Base-by-base conservation (phyloP, 176 grass and related monocot species). In the Rhipidocladum racemiflorum region DNA sequence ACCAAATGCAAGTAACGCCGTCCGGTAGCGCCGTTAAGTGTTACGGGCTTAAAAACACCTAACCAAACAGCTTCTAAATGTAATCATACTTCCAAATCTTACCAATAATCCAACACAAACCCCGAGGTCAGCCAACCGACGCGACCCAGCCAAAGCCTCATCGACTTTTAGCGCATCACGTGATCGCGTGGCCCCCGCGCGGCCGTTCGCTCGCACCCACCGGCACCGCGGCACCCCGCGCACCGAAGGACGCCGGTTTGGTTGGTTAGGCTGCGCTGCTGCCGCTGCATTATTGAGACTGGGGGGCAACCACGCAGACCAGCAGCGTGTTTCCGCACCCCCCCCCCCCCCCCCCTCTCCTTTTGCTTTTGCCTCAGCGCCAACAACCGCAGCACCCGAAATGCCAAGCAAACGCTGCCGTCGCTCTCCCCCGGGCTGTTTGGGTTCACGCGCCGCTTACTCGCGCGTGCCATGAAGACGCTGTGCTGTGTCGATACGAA, bases 161-260 rank as follows among this genome's bases (percentile, higher is more conserved):
- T 43, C 64, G 25, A 44, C 73, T 67, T 59, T 79, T 84, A 67
- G 38, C 87, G 30, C 81, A 43, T 75, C 87, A 89, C 77, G 82
- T 85, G 87, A 80, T 16, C 39, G 38, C 50, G 18, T 71, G 79
- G 55, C 53, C 79, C 78, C 43, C 74, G 50, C 40, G 21, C 63
- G 34, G 0, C 3, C 29, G 44, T 0, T 23, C 63, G 21, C 46
- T 53, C 70, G 10, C 69, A 34, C 34, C 68, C 69, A 68, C 56
- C 35, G 46, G 14, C 65, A 85, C 51, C 46, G 50, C 76, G 36
- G 36, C 68, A 1, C 34, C 27, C 62, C 51, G 21, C 76, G 77
- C 28, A 15, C 18, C 83, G 39, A 78, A 59, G 54, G 81, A 55
- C 36, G 59, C 20, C 43, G 27, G 13, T 54, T 29, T 11, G 30